Base-by-base conservation (phyloP, 805 yeast species). In the Ogataea kodamae region DNA sequence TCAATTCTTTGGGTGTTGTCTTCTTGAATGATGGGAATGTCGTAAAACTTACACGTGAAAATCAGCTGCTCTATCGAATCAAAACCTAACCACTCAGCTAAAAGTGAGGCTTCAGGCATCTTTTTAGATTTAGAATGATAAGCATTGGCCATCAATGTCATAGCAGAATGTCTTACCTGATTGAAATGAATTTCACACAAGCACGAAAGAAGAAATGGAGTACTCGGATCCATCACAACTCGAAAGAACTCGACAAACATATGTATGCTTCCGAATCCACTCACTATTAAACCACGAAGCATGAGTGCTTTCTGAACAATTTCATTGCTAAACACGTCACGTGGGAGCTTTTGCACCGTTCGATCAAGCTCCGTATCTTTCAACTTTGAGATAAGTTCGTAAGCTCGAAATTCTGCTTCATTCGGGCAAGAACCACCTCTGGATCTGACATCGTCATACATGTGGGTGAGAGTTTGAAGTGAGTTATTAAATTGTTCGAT, bases 401-500 rank as follows among this genome's bases (percentile, higher is more conserved):
- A 92, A 0, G 96, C 89, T 47, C 97, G 71, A 52, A 92, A 86
- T 54, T 92, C 98, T 0, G 97, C 84, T 59, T 92, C 97, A 48
- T 87, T 85, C 0, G 88, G 84, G 25, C 84, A 75, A 5, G 40
- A 41, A 0, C 85, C 78, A 2, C 88, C 90, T 39, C 72, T 69
- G 17, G 78, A 74, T 26, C 94, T 66, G 8, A 80, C 79, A 50
- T 84, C 96, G 35, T 76, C 76, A 52, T 92, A 92, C 54, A 88
- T 84, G 53, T 92, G 96, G 3, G 84, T 72, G 21, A 92, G 63
- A 0, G 97, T 84, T 51, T 90, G 95, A 28, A 92, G 58, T 0
- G 96, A 84, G 51, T 92, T 92, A 53, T 85, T 88, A 55, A 92
- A 72, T 55, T 92, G 98, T 57, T 92, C 98, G 11, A 90, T 55